Base-by-base conservation (phyloP, 345 rosid species). In the Orychophragmus violaceus region DNA sequence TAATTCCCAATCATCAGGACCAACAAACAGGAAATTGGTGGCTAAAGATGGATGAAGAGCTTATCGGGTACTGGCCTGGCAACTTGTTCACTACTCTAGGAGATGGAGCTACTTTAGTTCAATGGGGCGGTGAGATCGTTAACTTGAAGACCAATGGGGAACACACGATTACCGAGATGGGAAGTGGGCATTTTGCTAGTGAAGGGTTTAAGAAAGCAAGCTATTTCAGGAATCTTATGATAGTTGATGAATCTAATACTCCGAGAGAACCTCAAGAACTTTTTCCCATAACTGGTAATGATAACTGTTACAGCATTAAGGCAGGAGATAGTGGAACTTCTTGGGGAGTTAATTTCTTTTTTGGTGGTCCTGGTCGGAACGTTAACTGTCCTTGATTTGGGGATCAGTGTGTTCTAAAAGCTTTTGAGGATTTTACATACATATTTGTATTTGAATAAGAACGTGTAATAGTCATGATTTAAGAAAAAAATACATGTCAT, bases 101-200 rank as follows among this genome's bases (percentile, higher is more conserved):
- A 39, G 14, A 14, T 5, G 45, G 8, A 39, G 45, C 45, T 39
- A 39, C 45, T 2, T 0, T 4, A n/a, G 17, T 39, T 39, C 8
- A 5, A 5, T 39, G 45, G 45, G 45, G 45, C n/a, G 45, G 45
- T 39, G 45, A 39, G 14, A 39, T 39, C 45, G 70, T 82, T 8
- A 78, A 86, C 79, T 66, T 54, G 8, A 76, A 52, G 30, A 70
- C 74, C 2, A 70, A 66, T 46, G 85, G 83, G 3, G 64, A 59
- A 52, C 86, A 83, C 79, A 80, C 91, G 19, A 49, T 82, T 32
- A 86, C 91, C 0, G 81, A 83, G 41, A 86, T 86, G 91, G 91
- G 88, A 10, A 86, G 91, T 48, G 88, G 88, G 0, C 82, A 68
- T 66, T 86, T 86, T 39, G 80, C 91, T 0, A 69, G 65, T 2